Conservation (phyloP, 805 yeast species). For the Cyberlindnera misumaiensis region DNA sequence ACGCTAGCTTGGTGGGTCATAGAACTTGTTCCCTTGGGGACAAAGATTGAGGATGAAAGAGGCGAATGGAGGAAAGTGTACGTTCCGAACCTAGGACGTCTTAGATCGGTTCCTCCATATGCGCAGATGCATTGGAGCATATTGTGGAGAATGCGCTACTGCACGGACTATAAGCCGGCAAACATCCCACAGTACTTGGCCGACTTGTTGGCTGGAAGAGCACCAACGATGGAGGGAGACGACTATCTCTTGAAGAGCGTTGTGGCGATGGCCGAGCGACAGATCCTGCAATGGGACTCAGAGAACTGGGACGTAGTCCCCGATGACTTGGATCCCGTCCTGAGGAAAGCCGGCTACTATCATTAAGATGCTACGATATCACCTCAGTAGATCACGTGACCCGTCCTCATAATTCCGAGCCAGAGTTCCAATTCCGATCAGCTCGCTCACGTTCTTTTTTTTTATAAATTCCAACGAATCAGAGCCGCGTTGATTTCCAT, state of each 20-base stretch:
- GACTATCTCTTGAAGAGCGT: constrained; percentile 9
- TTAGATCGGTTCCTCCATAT: constrained; percentile 40
- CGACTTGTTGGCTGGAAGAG: constrained; percentile 17
- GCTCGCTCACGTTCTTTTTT: constrained; percentile 6
- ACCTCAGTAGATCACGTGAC: background rate
- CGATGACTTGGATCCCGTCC: constrained; percentile 25
- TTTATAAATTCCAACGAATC: constrained; percentile 20
- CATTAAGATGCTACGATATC: background rate
- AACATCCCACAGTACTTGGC: constrained; percentile 35
- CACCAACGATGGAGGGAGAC: constrained; percentile 2
- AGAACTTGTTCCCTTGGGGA: constrained; percentile 55
- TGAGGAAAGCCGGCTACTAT: constrained; percentile 7
- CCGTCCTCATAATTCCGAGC: background rate
- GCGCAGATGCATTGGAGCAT: constrained; percentile 59
- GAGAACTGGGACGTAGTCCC: constrained; percentile 27
- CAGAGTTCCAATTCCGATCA: background rate
- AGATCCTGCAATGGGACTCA: constrained; percentile 24
- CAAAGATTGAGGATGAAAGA: constrained; percentile 37
- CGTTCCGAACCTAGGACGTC: constrained; percentile 51
- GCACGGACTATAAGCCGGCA: constrained; percentile 38
- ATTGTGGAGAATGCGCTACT: constrained; percentile 44
- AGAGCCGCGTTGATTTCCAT: constrained; percentile 21
- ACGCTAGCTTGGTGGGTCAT: constrained; percentile 53
- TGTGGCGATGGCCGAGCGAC: constrained; percentile 9
- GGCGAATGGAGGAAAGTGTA: constrained; percentile 46